A percentile compares a stretch with the other conserved stretches of the same genome.
Evolutionary conservation across 805 yeast species (phyloP).

Genomic region (Hanseniaspora guilliermondii): DNA sequence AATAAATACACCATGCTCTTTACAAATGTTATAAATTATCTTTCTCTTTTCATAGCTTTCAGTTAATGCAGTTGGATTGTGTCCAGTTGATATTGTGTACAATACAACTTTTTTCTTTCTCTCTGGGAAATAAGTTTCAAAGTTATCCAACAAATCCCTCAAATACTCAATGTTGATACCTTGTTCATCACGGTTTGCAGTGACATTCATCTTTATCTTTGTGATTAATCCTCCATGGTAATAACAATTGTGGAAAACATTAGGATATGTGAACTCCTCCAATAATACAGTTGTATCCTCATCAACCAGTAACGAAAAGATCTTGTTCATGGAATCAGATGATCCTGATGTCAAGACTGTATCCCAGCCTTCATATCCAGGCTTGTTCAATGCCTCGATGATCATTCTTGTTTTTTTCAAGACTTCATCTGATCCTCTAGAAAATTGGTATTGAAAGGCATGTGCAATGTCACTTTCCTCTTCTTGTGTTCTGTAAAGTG

Average conservation of each 20-base stretch:
- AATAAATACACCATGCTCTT: constrained; percentile 43
- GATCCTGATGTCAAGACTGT: constrained; percentile 40
- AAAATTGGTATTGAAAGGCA: constrained; percentile 47
- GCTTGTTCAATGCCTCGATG: constrained; percentile 32
- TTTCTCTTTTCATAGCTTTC: constrained; percentile 37
- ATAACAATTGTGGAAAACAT: constrained; percentile 35
- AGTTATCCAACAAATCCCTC: constrained; percentile 39
- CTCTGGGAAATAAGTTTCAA: constrained; percentile 39
- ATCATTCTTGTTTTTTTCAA: constrained; percentile 32
- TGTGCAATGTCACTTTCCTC: constrained; percentile 25
- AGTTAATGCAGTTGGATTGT: constrained; percentile 55
- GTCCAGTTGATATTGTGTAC: constrained; percentile 60
- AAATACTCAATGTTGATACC: constrained; percentile 44
- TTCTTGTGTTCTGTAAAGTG: background rate
- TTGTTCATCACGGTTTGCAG: constrained; percentile 37
- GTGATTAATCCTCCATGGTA: constrained; percentile 42
- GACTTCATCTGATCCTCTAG: constrained; percentile 37
- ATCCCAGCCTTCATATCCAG: constrained; percentile 38
- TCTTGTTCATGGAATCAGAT: constrained; percentile 43
- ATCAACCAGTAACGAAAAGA: constrained; percentile 40
- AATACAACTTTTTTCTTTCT: constrained; percentile 41
- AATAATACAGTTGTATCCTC: constrained; percentile 45
- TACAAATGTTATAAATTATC: constrained; percentile 40
- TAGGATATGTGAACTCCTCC: constrained; percentile 59
- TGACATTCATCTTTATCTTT: constrained; percentile 42